These are phyloP conservation scores for Marasmius fiardii DNA, from an alignment of 1,284 basidiomycete species.

Conservation along the genomic window DNA sequence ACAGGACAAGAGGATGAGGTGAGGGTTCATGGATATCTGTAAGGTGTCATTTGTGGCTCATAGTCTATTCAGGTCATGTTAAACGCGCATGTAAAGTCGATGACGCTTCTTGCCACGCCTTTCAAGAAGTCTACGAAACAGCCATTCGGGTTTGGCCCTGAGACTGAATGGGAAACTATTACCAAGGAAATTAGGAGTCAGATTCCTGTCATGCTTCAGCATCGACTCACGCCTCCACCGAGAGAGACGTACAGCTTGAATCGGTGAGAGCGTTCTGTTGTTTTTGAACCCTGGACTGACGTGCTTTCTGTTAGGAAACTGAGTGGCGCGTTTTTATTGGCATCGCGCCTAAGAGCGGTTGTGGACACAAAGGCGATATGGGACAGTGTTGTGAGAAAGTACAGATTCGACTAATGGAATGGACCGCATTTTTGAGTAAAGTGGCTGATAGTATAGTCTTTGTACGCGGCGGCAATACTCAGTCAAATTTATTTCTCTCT, in stretches of 20 bases:
- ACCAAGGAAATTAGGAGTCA: constrained; percentile 73
- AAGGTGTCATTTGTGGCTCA: neutral
- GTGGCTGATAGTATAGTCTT: no score
- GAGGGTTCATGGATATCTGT: constrained; percentile 14
- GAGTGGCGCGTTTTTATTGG: constrained; percentile 91
- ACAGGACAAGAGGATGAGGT: constrained; percentile 88
- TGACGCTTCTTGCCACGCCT: constrained; percentile 80
- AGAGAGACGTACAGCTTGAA: constrained; percentile 95
- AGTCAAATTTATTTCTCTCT: no score
- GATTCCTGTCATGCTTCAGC: constrained; percentile 90
- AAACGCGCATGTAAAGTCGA: constrained; percentile 83
- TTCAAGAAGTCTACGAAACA: constrained; percentile 64
- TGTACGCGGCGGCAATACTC: neutral
- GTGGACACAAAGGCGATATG: constrained; percentile 78
- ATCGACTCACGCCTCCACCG: constrained; percentile 91
- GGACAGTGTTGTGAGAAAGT: constrained; percentile 54
- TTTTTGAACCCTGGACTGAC: neutral
- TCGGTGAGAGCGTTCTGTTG: constrained; percentile 40
- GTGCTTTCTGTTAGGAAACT: constrained; percentile 71
- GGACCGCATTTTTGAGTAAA: neutral
- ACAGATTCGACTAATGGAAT: constrained; percentile 23
- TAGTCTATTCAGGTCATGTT: constrained; percentile 68
- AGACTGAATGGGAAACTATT: constrained; percentile 62
- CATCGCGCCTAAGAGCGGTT: constrained; percentile 75
- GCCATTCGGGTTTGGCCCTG: constrained; percentile 71